These are phyloP conservation scores for Pyricularia pennisetigena DNA, from an alignment of 2,329 filamentous ascomycete species.

Conservation along the genomic window DNA sequence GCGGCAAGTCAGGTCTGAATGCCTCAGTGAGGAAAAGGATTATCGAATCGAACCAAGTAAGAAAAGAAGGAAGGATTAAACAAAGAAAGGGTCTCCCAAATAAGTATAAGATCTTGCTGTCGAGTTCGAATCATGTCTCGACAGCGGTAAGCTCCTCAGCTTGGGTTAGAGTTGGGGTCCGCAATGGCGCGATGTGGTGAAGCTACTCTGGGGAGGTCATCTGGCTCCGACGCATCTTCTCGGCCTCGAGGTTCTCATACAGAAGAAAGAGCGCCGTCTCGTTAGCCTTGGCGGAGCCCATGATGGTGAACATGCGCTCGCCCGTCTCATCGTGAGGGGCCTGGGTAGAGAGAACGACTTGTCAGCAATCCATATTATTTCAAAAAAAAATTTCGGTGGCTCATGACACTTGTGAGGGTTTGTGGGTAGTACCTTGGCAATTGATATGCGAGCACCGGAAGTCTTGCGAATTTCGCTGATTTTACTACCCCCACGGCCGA, in stretches of 20 bases:
- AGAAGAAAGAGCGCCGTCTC: conserved; percentile 92
- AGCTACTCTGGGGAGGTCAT: conserved; percentile 24
- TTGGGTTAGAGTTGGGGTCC: not conserved
- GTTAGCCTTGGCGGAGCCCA: conserved; percentile 87
- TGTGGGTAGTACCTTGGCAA: conserved; percentile 61
- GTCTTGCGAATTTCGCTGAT: conserved; percentile 98
- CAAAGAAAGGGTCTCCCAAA: not conserved
- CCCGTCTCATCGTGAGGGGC: conserved; percentile 94
- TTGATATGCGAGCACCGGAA: conserved; percentile 93
- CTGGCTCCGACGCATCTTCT: conserved; percentile 97
- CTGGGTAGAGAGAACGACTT: conserved; percentile 20
- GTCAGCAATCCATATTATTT: not conserved
- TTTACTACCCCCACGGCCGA: conserved; percentile 88
- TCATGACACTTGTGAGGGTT: not conserved
- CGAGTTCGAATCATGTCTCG: not conserved
- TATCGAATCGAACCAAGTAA: not conserved
- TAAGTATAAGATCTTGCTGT: not conserved
- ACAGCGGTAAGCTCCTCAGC: not conserved
- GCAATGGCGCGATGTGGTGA: not conserved
- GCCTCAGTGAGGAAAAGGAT: conserved; percentile 16
- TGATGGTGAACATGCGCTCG: conserved; percentile 99
- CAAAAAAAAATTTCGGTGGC: not conserved
- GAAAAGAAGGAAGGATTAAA: conserved; percentile 28
- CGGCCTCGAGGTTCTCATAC: conserved; percentile 97
- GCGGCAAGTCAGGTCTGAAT: conserved; percentile 54